phyloP scores from a whole-genome alignment of 1,139 yeast species.

The Tardiomyces depauwii region DNA sequence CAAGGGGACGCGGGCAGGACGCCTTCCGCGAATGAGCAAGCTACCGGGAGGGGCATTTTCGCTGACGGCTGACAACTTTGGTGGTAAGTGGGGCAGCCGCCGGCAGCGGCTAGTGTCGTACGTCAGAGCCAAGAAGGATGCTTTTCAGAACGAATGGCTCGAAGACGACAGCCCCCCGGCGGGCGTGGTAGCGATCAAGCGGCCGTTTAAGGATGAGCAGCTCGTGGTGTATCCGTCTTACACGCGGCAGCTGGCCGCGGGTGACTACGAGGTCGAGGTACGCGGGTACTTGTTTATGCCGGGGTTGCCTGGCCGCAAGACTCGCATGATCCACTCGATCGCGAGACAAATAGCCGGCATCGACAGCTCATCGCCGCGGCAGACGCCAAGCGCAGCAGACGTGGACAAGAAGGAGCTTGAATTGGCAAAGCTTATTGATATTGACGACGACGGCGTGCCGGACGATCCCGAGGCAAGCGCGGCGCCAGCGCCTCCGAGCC shows the following conservation, averaged over 20 bases:
- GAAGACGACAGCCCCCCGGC: too few relatives aligned
- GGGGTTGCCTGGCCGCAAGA: conserved; percentile 59
- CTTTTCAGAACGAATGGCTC: too few relatives aligned
- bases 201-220: conserved; percentile 19
- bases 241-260: conserved; percentile 31
- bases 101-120: too few relatives aligned
- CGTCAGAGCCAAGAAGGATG: too few relatives aligned
- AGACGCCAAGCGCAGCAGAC: conserved; percentile 2
- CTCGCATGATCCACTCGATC: conserved; percentile 53
- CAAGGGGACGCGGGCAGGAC: neutral
- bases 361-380: conserved; percentile 6
- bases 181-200: neutral
- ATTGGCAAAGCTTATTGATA: conserved; percentile 1
- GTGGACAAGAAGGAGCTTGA: neutral
- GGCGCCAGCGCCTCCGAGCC: conserved; percentile 5
- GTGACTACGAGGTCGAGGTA: conserved; percentile 45
- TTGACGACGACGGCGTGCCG: conserved; percentile 1
- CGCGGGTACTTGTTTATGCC: conserved; percentile 69
- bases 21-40: neutral
- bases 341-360: conserved; percentile 56
- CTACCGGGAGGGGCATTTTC: too few relatives aligned
- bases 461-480: conserved; percentile 1
- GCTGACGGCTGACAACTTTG: too few relatives aligned
- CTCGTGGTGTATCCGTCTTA: conserved; percentile 52
- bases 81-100: too few relatives aligned